Percentiles rank a stretch among this genome's conserved stretches.
These are phyloP conservation scores for Leccinum pallidistipes DNA, from an alignment of 1,284 basidiomycete species.

Conservation along the genomic window DNA sequence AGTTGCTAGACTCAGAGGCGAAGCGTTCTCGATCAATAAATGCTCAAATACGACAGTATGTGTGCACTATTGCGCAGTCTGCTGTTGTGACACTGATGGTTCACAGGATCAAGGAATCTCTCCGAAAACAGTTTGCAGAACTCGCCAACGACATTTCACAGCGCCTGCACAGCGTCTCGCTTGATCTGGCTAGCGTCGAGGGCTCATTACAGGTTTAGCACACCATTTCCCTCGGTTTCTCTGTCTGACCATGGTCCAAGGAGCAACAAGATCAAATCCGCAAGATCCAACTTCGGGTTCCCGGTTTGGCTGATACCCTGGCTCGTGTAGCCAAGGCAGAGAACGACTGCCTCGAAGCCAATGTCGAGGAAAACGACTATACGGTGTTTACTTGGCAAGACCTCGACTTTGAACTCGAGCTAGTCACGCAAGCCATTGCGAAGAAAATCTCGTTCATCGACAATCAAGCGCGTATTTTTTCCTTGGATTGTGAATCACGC, in stretches of 20 bases:
- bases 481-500: background rate
- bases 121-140: conserved; percentile 83
- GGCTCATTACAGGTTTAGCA: conserved; percentile 74
- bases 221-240: conserved; percentile 5
- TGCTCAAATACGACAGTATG: conserved; percentile 87
- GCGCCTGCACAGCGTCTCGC: conserved; percentile 69
- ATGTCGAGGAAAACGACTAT: conserved; percentile 97
- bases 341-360: conserved; percentile 82
- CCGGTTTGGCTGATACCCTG: conserved; percentile 58
- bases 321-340: conserved; percentile 62
- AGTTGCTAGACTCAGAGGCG: conserved; percentile 75
- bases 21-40: conserved; percentile 84
- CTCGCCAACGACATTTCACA: conserved; percentile 85
- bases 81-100: conserved; percentile 8
- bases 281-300: conserved; percentile 64
- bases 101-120: conserved; percentile 82
- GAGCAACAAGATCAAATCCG: conserved; percentile 54
- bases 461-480: conserved; percentile 70
- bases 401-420: conserved; percentile 86
- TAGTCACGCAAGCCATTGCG: conserved; percentile 77
- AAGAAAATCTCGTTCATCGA: conserved; percentile 96
- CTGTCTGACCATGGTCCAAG: conserved; percentile 35
- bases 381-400: conserved; percentile 92
- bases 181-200: conserved; percentile 73
- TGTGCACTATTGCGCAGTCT: conserved; percentile 34